phyloP scores from a whole-genome alignment of 1,139 yeast genomes.

The Scheffersomyces cryptocercus region DNA sequence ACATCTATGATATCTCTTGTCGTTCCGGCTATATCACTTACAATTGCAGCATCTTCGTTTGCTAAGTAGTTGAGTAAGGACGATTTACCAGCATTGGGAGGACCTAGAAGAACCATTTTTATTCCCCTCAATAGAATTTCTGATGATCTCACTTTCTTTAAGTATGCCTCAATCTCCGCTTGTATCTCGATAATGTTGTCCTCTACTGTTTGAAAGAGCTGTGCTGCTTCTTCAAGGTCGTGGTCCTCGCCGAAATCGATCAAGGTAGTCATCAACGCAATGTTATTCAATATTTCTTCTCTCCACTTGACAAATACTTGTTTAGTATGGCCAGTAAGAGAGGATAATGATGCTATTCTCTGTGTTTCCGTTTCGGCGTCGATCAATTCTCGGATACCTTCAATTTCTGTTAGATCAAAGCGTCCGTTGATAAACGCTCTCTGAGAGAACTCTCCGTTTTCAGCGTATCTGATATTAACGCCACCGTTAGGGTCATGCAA shows the following conservation, averaged over 20 bases:
- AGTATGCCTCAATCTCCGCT: conserved; percentile 47
- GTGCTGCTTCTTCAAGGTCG: conserved; percentile 64
- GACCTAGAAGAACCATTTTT: conserved; percentile 74
- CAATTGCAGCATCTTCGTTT: conserved; percentile 84
- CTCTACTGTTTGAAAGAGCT: conserved; percentile 52
- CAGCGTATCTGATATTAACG: conserved; percentile 71
- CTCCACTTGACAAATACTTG: conserved; percentile 67
- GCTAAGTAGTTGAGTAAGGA: conserved; percentile 75
- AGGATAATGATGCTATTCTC: conserved; percentile 68
- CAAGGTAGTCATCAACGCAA: conserved; percentile 80
- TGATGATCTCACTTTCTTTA: conserved; percentile 55
- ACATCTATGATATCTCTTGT: conserved; percentile 88
- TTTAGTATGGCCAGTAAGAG: conserved; percentile 71
- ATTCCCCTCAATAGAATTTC: conserved; percentile 75
- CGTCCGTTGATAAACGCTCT: conserved; percentile 78
- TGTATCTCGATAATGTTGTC: conserved; percentile 41
- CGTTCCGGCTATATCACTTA: conserved; percentile 90
- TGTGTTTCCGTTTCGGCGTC: conserved; percentile 95
- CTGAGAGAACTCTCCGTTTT: conserved; percentile 87
- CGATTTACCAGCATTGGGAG: conserved; percentile 97
- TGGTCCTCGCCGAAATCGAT: conserved; percentile 97
- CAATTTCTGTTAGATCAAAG: conserved; percentile 76
- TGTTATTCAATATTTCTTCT: conserved; percentile 56
- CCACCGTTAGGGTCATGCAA: conserved; percentile 46
- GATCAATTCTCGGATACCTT: conserved; percentile 84